Evolutionary conservation across 2,329 filamentous ascomycete species (phyloP).

Genomic region (Microcyclosporella mali): DNA sequence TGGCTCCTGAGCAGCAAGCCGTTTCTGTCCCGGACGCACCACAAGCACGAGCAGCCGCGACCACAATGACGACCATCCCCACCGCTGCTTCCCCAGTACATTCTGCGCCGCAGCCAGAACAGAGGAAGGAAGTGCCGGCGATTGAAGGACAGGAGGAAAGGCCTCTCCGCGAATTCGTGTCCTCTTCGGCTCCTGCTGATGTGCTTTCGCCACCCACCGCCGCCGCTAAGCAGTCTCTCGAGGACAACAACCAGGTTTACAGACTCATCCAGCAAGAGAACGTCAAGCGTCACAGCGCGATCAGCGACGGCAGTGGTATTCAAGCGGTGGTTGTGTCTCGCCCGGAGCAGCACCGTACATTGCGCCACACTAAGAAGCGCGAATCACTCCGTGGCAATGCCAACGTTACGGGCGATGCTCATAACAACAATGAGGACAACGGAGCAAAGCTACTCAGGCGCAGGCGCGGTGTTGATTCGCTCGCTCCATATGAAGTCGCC

Average conservation of each 20-base stretch:
- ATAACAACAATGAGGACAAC: constrained; percentile 15
- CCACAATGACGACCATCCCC: no score
- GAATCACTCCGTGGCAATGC: constrained; percentile 21
- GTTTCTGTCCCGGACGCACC: no score
- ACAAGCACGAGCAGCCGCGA: no score
- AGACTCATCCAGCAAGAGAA: constrained; percentile 25
- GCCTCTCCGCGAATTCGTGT: constrained; percentile 7
- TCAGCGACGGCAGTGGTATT: constrained; percentile 21
- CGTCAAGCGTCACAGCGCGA: constrained; percentile 24
- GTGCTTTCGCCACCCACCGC: constrained; percentile 10
- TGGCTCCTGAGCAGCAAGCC: background rate
- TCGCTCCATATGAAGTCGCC: background rate
- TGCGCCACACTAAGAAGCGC: constrained; percentile 22
- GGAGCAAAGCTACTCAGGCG: constrained; percentile 11
- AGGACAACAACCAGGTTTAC: constrained; percentile 21
- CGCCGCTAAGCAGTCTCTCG: constrained; percentile 15
- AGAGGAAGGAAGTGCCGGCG: no score
- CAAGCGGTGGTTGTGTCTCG: constrained; percentile 11
- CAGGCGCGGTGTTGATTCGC: constrained; percentile 14
- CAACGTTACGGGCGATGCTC: constrained; percentile 13
- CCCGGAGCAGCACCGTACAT: constrained; percentile 16
- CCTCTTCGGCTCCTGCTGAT: constrained; percentile 3
- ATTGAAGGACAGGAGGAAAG: no score
- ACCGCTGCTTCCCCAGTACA: no score
- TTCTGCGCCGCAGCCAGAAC: no score